A percentile compares a stretch with the other conserved stretches of the same genome.
phyloP scores from a whole-genome alignment of 73 alveolate species.

The Paramecium caudatum region DNA sequence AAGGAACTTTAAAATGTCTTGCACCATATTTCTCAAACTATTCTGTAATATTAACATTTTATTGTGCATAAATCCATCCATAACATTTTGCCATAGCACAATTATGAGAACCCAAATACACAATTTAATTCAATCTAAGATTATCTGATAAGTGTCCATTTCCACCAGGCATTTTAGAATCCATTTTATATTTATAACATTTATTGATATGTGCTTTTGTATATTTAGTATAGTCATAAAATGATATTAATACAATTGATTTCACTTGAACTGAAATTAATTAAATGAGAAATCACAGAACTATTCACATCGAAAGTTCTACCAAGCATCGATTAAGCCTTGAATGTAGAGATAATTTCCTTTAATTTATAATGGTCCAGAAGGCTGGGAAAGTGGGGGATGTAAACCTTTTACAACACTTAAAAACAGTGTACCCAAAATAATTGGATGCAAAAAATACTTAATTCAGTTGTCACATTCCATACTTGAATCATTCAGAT shows the following conservation, averaged over 20 bases:
- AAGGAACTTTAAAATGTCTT: conserved; percentile 39
- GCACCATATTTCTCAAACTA: conserved; percentile 58
- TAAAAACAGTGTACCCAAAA: conserved; percentile 22
- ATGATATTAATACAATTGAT: too few species aligned
- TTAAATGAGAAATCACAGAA: too few species aligned
- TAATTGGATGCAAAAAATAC: neutral
- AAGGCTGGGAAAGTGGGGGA: conserved; percentile 14
- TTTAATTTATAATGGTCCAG: neutral
- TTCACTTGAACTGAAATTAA: too few species aligned
- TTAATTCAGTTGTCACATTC: neutral
- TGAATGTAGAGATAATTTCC: conserved; percentile 9
- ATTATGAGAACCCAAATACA: conserved; percentile 59
- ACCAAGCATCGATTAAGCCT: conserved; percentile 14
- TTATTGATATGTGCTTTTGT: too few species aligned
- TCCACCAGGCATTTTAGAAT: conserved; percentile 16
- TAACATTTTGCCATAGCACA: conserved; percentile 26
- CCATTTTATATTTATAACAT: neutral
- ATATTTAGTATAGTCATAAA: too few species aligned
- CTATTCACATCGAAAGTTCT: neutral
- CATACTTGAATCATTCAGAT: neutral
- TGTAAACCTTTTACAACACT: neutral
- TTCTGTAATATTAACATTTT: conserved; percentile 43
- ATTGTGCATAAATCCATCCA: conserved; percentile 53
- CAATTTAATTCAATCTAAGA: neutral
- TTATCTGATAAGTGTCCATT: conserved; percentile 28